Base-by-base conservation (phyloP, 208 protist species). In the Acanthamoeba pearcei region DNA sequence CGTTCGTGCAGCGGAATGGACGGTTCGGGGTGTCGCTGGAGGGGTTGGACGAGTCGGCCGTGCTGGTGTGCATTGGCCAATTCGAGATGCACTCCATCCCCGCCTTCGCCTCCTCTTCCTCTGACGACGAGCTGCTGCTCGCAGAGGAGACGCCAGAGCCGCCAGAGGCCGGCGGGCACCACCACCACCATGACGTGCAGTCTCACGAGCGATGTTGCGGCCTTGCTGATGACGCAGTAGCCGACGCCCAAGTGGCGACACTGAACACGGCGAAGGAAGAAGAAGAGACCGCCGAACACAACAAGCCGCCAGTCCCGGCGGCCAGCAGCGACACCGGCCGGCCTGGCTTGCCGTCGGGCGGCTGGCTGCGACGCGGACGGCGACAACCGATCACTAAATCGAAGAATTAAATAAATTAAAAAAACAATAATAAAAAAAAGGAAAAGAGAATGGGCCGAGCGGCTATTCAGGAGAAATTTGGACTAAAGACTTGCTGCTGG, bases 21-120 rank as follows among this genome's bases (percentile, higher is more conserved):
- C 78, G 78, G 17, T 85, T 85, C 49, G 78, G 78, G 19, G 27
- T 85, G 3, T 85, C 78, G 78, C 78, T 85, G 6, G 78, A 85
- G n/a, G 78, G 78, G 17, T 17, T 85, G 17, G 78, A 85, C 29
- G 78, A 53, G 27, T 85, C 78, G 22, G 78, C 78, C 6, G 78
- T 85, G 49, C 49, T 85, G 35, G 78, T 85, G 78, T 85, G 78
- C 46, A 19, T 53, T 10, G 78, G 78, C 49, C 78, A 85, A 38
- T 85, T 85, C 27, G 78, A 85, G 42, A 85, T 85, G 78, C 78
- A 60, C 49, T 13, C 78, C 27, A 60, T 85, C 27, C 15, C 17
- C 9, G 78, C 78, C 46, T 85, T 85, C 38, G 12, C 68, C 35
- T 9, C 12, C 60, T 10, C 10, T 19, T 2, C 13, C 60, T 0